These are phyloP conservation scores for Gaertneriomyces semiglobifer DNA, from an alignment of 192 early-diverging fungal genomes.

Conservation along the genomic window DNA sequence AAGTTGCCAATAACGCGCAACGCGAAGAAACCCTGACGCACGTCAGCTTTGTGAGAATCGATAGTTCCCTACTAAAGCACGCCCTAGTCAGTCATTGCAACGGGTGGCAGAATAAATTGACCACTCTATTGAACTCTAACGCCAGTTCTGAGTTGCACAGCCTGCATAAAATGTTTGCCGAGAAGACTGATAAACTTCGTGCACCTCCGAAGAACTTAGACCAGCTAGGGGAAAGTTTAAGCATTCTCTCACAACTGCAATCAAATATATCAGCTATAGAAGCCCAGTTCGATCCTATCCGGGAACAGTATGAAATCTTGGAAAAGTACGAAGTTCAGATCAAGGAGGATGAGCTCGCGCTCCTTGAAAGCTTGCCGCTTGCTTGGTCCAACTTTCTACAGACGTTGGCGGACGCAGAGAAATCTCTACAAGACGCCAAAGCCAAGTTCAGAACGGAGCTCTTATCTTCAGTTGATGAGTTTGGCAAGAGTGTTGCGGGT, in stretches of 20 bases:
- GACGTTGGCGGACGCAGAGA: conserved; percentile 48
- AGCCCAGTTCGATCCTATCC: conserved; percentile 55
- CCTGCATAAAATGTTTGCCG: conserved; percentile 56
- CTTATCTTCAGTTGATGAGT: conserved; percentile 50
- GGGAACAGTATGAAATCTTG: conserved; percentile 59
- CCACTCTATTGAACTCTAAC: conserved; percentile 57
- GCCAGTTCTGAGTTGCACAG: conserved; percentile 51
- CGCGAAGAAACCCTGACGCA: conserved; percentile 67
- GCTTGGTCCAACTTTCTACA: conserved; percentile 49
- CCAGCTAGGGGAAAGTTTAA: conserved; percentile 51
- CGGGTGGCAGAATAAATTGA: conserved; percentile 61
- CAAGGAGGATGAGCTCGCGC: conserved; percentile 51
- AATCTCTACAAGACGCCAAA: conserved; percentile 54
- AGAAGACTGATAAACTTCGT: conserved; percentile 46
- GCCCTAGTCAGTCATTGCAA: conserved; percentile 60
- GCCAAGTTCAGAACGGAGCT: conserved; percentile 57
- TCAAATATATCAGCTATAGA: conserved; percentile 47
- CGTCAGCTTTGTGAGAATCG: conserved; percentile 59
- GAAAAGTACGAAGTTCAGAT: conserved; percentile 64
- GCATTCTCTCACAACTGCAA: conserved; percentile 50
- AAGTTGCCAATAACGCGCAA: conserved; percentile 66
- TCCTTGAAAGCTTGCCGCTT: conserved; percentile 43
- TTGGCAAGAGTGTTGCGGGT: conserved; percentile 37
- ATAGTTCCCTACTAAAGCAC: conserved; percentile 61
- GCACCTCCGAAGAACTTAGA: conserved; percentile 56